A percentile compares a stretch with the other conserved stretches of the same genome.
Evolutionary conservation across 1,284 basidiomycete genomes (phyloP).

Genomic region (Kwoniella shivajii): DNA sequence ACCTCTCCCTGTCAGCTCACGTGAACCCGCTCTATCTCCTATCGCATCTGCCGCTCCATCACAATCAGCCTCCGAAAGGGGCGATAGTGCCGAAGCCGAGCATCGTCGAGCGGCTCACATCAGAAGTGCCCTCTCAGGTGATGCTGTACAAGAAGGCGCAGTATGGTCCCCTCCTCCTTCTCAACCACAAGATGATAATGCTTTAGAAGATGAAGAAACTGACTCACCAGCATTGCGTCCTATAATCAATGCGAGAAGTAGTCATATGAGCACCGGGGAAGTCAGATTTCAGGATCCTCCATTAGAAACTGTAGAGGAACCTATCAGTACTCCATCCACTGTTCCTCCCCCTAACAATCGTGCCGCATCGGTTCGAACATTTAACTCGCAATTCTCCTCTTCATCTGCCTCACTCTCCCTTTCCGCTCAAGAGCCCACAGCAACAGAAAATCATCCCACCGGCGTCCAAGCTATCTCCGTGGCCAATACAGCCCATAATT

Average conservation of each 20-base stretch:
- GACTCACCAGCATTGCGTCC: slow-evolving; percentile 6
- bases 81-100: slow-evolving; percentile 26
- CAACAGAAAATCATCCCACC: slow-evolving; percentile 23
- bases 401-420: slow-evolving; percentile 24
- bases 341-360: slow-evolving; percentile 7
- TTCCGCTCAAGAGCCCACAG: slow-evolving; percentile 20
- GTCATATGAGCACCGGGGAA: slow-evolving; percentile 6
- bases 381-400: slow-evolving; percentile 24
- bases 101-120: slow-evolving; percentile 9
- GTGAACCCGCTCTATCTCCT: slow-evolving; percentile 29
- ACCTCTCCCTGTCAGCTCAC: slow-evolving; percentile 5
- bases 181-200: slow-evolving; percentile 1
- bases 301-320: background rate
- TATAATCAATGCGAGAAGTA: slow-evolving; percentile 1
- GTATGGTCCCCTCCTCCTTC: slow-evolving; percentile 1
- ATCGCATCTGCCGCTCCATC: slow-evolving; percentile 35
- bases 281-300: slow-evolving; percentile 15
- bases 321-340: background rate
- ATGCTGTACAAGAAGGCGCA: slow-evolving; percentile 10
- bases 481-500: slow-evolving; percentile 24
- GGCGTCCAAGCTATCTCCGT: slow-evolving; percentile 31
- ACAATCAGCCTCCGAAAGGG: slow-evolving; percentile 29
- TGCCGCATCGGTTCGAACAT: slow-evolving; percentile 35
- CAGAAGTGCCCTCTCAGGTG: slow-evolving; percentile 3
- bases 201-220: slow-evolving; percentile 10